phyloP scores from a whole-genome alignment of 2,329 filamentous ascomycete genomes.

The Coniochaeta prunicola region DNA sequence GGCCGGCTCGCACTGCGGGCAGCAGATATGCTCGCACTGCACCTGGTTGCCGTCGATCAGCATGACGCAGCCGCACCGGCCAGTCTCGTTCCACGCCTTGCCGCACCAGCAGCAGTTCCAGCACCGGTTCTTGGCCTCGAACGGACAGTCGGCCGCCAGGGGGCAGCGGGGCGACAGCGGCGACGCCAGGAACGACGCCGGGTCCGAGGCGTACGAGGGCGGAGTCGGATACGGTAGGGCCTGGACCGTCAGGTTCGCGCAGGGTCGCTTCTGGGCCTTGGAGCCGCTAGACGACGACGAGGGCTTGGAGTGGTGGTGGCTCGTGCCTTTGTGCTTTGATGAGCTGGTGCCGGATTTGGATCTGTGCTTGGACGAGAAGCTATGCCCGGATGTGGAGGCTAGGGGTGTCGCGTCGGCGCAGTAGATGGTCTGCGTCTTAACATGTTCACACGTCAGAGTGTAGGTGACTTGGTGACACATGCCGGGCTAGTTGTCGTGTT shows the following conservation, averaged over 20 bases:
- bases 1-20: constrained; percentile 38
- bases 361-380: constrained; percentile 9
- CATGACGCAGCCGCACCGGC: constrained; percentile 45
- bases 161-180: constrained; percentile 34
- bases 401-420: constrained; percentile 30
- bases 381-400: constrained; percentile 3
- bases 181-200: constrained; percentile 17
- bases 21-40: constrained; percentile 48
- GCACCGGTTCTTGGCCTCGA: constrained; percentile 37
- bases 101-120: constrained; percentile 54
- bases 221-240: constrained; percentile 41
- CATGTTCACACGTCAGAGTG: constrained; percentile 43
- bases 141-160: constrained; percentile 36
- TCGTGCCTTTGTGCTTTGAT: constrained; percentile 11
- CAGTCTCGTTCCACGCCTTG: constrained; percentile 41
- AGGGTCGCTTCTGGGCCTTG: constrained; percentile 26
- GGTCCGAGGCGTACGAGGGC: constrained; percentile 28
- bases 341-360: not conserved
- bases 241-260: constrained; percentile 33
- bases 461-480: constrained; percentile 46
- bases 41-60: constrained; percentile 40
- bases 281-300: constrained; percentile 4
- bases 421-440: constrained; percentile 35
- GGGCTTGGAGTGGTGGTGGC: constrained; percentile 6
- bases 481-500: not conserved